A percentile compares a stretch with the other conserved stretches of the same genome.
phyloP scores from a whole-genome alignment of 129 eudicot genomes.

The Flaveria ramosissima region DNA sequence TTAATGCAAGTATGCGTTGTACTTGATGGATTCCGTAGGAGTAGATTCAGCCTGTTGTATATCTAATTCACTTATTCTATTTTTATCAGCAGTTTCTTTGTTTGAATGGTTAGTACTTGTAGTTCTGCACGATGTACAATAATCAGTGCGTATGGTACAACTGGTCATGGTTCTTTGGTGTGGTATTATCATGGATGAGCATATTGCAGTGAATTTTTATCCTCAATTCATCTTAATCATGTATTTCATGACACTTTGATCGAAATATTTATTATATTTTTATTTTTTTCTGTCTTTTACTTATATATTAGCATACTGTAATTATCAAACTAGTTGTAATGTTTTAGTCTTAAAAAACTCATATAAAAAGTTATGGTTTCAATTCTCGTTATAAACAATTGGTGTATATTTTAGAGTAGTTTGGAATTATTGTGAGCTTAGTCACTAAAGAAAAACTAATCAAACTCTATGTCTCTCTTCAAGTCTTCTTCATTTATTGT shows the following conservation, averaged over 20 bases:
- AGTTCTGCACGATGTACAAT: slow-evolving; percentile 13
- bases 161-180: slow-evolving; percentile 4
- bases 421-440: too few relatives aligned
- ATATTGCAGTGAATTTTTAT: background rate
- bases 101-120: slow-evolving; percentile 26
- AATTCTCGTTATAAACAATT: too few relatives aligned
- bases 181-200: background rate
- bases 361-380: too few relatives aligned
- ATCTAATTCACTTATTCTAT: slow-evolving; percentile 31
- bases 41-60: slow-evolving; percentile 31
- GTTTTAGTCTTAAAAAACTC: background rate
- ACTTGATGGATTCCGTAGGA: slow-evolving; percentile 27
- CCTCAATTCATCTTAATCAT: background rate
- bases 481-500: too few relatives aligned
- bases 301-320: background rate
- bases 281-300: background rate
- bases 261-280: background rate
- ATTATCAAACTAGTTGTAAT: background rate
- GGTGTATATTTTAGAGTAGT: too few relatives aligned
- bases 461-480: too few relatives aligned
- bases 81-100: slow-evolving; percentile 22
- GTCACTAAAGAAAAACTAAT: too few relatives aligned
- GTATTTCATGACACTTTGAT: background rate
- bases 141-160: slow-evolving; percentile 2
- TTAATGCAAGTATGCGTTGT: slow-evolving; percentile 35